Evolutionary conservation across 2,329 filamentous ascomycete genomes (phyloP), one percentile per base, ranked within the genome.

Genomic region (Talaromyces marneffei): DNA sequence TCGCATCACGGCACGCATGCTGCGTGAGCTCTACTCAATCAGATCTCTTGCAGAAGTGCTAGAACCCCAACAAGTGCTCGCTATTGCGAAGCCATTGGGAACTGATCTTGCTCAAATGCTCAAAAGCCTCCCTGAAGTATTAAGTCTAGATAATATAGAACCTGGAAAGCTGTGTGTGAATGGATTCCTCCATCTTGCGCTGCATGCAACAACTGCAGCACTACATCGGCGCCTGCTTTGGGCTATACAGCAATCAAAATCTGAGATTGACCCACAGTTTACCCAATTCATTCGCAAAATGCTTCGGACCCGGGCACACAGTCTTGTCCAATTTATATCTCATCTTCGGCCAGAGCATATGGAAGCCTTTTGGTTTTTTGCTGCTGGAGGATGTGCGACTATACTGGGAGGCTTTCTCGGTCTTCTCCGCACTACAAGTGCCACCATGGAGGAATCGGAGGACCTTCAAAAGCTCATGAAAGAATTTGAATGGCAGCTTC

Each of bases 281-380:
- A 44, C 53, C 23, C 40, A 62, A 31, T 57, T 62, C 16, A 52
- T 57, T 25, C 54, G 60, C 12, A 33, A 33, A 40, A 58, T 58
- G 53, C 42, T 58, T 46, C 54, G 33, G 14, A 58, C 53, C 35
- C 54, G 60, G 23, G 60, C 60, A 16, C 33, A 16, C 20, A 53
- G 40, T 29, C 46, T 58, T 16, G 54, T 62, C 5, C 33, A 62
- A 58, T 62, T 62, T 20, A 20, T 62, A 27, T 52, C 53, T 33
- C 33, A 46, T 54, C 60, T 62, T 40, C 42, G 35, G 7, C 60
- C 60, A 1, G 60, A 62, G n/a, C 60, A 62, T n/a, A 62, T 62
- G 53, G 54, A 62, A 58, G 40, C 60, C n/a, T 62, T 62, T 27
- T 62, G 60, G 60, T 58, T 58, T 35, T 62, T 62, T 16, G 57